These are phyloP conservation scores for Aspergillus sp. DNA, from an alignment of 2,329 filamentous ascomycete genomes.

Conservation along the genomic window DNA sequence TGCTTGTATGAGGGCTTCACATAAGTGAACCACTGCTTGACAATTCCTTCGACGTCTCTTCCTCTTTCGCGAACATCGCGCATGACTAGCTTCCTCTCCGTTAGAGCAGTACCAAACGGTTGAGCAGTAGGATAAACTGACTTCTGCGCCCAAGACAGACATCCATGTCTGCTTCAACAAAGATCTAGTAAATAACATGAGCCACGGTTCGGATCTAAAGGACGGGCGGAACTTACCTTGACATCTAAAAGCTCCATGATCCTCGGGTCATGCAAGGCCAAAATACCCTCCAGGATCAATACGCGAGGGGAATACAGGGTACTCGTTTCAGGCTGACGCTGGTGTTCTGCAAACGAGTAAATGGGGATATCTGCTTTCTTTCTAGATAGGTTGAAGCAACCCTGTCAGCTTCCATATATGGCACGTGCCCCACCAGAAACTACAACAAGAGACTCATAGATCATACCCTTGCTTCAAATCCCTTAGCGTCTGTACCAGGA, in stretches of 20 bases:
- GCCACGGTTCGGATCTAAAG: constrained; percentile 9
- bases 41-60: constrained; percentile 88
- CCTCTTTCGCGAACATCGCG: constrained; percentile 88
- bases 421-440: not conserved
- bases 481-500: constrained; percentile 73
- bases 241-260: constrained; percentile 87
- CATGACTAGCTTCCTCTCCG: constrained; percentile 58
- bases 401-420: not conserved
- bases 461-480: constrained; percentile 88
- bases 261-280: constrained; percentile 85
- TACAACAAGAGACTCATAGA: not conserved
- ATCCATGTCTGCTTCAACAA: constrained; percentile 93
- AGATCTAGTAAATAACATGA: constrained; percentile 62
- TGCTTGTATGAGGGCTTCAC: constrained; percentile 97
- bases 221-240: constrained; percentile 58
- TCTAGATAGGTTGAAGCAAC: constrained; percentile 19
- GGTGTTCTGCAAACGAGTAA: constrained; percentile 93
- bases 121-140: constrained; percentile 47
- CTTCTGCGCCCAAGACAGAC: constrained; percentile 87
- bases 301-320: constrained; percentile 96
- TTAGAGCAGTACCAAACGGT: constrained; percentile 20
- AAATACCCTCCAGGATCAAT: constrained; percentile 91
- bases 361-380: constrained; percentile 78
- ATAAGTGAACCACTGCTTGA: constrained; percentile 96
- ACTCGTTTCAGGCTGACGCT: constrained; percentile 74